phyloP scores from a whole-genome alignment of 345 rosid species.

The Camelina neglecta region DNA sequence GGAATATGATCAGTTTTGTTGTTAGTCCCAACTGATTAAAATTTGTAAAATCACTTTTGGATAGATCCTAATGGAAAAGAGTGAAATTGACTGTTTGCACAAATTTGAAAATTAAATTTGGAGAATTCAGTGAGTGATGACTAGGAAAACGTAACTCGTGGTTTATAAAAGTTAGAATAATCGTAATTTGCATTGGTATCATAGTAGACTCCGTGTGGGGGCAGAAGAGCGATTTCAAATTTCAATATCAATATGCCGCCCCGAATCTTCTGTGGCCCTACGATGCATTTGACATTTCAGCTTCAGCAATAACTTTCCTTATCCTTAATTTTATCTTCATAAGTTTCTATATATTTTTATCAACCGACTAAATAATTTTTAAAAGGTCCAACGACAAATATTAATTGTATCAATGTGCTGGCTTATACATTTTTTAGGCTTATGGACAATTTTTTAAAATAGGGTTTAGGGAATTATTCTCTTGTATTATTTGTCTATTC shows the following conservation, averaged over 20 bases:
- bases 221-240: slow-evolving; percentile 21
- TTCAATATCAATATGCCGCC: slow-evolving; percentile 27
- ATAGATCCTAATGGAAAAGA: neutral
- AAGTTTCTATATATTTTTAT: neutral
- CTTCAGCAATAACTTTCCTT: slow-evolving; percentile 5
- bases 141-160: neutral
- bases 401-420: neutral
- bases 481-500: too few species aligned
- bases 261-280: slow-evolving; percentile 25
- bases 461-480: too few species aligned
- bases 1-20: neutral
- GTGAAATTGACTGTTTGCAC: neutral
- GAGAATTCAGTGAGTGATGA: slow-evolving; percentile 5
- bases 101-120: neutral
- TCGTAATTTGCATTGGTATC: neutral
- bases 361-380: neutral
- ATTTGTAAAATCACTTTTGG: neutral
- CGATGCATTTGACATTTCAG: slow-evolving; percentile 18
- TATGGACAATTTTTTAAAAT: too few species aligned
- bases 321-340: slow-evolving; percentile 24
- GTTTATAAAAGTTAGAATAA: neutral
- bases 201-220: slow-evolving; percentile 36
- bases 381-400: neutral
- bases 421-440: too few species aligned
- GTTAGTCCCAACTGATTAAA: neutral